A percentile compares a stretch with the other conserved stretches of the same genome.
Conservation (phyloP, 2,329 filamentous ascomycete species). For the Hyphodiscus sp. region DNA sequence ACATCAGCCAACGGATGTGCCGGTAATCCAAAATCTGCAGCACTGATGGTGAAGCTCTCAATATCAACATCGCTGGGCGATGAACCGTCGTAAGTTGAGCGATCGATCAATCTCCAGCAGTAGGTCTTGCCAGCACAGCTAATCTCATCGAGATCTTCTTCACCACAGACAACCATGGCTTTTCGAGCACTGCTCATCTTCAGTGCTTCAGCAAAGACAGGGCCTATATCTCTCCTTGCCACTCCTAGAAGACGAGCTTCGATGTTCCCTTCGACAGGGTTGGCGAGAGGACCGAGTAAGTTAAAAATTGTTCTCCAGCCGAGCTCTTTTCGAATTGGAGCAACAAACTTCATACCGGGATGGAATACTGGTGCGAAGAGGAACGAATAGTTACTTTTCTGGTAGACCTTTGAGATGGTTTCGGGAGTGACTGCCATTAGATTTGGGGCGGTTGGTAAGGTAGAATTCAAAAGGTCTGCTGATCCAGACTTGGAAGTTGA, state of each 20-base stretch:
- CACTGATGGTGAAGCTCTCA: conserved; percentile 70
- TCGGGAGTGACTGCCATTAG: conserved; percentile 67
- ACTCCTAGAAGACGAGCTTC: conserved; percentile 94
- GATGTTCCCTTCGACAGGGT: conserved; percentile 76
- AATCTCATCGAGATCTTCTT: conserved; percentile 92
- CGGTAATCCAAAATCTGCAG: conserved; percentile 80
- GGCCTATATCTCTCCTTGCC: conserved; percentile 77
- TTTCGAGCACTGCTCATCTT: conserved; percentile 70
- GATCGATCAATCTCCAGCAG: conserved; percentile 73
- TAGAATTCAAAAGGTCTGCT: conserved; percentile 78
- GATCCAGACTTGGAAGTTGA: conserved; percentile 94
- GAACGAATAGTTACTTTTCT: conserved; percentile 83
- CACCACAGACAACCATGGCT: conserved; percentile 85
- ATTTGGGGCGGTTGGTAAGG: conserved; percentile 64
- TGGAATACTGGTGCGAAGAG: conserved; percentile 96
- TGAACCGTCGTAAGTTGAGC: conserved; percentile 34
- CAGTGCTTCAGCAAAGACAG: conserved; percentile 82
- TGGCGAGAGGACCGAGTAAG: conserved; percentile 84
- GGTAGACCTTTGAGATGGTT: conserved; percentile 68
- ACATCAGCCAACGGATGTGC: conserved; percentile 70
- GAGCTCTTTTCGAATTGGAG: conserved; percentile 76
- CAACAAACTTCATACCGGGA: conserved; percentile 86
- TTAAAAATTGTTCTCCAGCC: conserved; percentile 98
- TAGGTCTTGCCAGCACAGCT: conserved; percentile 83
- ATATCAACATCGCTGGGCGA: conserved; percentile 45